Conservation (phyloP, 2,329 filamentous ascomycete species). For the Fusarium sp. region DNA sequence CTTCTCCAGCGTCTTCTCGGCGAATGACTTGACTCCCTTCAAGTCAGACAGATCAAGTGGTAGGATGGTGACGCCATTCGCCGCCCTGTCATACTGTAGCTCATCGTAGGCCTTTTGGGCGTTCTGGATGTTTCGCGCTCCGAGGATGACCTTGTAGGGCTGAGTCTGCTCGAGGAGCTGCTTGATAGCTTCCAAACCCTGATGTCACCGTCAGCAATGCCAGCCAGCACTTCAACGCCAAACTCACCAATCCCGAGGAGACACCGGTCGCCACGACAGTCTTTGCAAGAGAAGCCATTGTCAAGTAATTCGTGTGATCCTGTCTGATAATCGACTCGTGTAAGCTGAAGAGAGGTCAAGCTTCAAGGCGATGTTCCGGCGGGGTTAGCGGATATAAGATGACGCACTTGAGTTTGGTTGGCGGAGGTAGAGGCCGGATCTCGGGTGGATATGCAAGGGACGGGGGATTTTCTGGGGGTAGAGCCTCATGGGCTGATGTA, state of each 20-base stretch:
- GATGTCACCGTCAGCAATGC: background rate
- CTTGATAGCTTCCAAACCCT: constrained; percentile 67
- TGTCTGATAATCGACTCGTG: background rate
- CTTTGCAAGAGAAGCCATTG: constrained; percentile 57
- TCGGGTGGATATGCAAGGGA: background rate
- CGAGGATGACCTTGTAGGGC: constrained; percentile 62
- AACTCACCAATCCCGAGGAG: constrained; percentile 61
- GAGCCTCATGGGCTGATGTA: background rate
- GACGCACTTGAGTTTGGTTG: constrained; percentile 26
- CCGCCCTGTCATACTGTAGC: constrained; percentile 55
- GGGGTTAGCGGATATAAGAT: constrained; percentile 40
- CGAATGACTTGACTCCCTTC: constrained; percentile 59
- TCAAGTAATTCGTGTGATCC: background rate
- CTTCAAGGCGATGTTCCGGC: constrained; percentile 9
- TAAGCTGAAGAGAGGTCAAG: background rate
- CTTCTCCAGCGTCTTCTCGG: constrained; percentile 55
- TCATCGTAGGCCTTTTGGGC: constrained; percentile 57
- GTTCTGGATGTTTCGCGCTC: constrained; percentile 58
- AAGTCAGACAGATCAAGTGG: constrained; percentile 62
- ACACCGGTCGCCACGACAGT: constrained; percentile 64
- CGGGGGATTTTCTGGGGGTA: background rate
- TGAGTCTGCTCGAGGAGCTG: constrained; percentile 60
- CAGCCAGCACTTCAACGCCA: too few species aligned
- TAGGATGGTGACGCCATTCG: constrained; percentile 58
- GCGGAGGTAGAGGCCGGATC: constrained; percentile 16